Base-by-base conservation (phyloP, 2,329 filamentous ascomycete genomes). In the Diaporthe sp. region DNA sequence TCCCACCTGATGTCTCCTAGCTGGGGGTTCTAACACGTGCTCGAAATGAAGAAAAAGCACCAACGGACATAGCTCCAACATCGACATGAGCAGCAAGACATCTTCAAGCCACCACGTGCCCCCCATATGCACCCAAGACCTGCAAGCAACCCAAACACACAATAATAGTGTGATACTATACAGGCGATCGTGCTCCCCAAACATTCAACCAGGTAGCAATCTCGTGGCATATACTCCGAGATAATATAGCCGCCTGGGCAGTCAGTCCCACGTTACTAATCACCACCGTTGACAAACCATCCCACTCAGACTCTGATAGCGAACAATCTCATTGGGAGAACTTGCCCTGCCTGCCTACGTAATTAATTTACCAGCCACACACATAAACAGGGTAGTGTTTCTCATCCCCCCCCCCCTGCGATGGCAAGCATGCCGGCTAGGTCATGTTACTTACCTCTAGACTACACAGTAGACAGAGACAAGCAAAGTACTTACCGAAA, bases 331-430 rank as follows among this genome's bases (percentile, higher is more conserved):
- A 65, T 65, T 32, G 59, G 59, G 12, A 50, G 42, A 30, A 6
- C 0, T 35, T 4, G 0, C n/a, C n/a, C n/a, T n/a, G n/a, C 37
- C 4, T 19, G 37, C 37, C 58, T 50, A 8, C 27, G 59, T 47
- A 65, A 65, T 50, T 39, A 39, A 39, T 13, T 35, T n/a, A 65
- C 59, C 59, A 17, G 27, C 59, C 59, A 65, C 59, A 47, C 59
- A 47, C 17, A 50, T 35, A 25, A 15, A 25, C 39, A 65, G 42
- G 59, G 59, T 65, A 47, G 39, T 65, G 39, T 65, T 65, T 50
- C 59, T 50, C 19, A 35, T 47, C 27, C 27, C 42, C 19, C n/a
- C n/a, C n/a, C n/a, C n/a, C n/a, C n/a, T n/a, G 27, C 1, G 6
- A n/a, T 47, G 42, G 59, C 59, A n/a, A 22, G 42, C 59, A 65